These are phyloP conservation scores for Dryas octopetala DNA, from an alignment of 306 rosid species.

Conservation along the genomic window DNA sequence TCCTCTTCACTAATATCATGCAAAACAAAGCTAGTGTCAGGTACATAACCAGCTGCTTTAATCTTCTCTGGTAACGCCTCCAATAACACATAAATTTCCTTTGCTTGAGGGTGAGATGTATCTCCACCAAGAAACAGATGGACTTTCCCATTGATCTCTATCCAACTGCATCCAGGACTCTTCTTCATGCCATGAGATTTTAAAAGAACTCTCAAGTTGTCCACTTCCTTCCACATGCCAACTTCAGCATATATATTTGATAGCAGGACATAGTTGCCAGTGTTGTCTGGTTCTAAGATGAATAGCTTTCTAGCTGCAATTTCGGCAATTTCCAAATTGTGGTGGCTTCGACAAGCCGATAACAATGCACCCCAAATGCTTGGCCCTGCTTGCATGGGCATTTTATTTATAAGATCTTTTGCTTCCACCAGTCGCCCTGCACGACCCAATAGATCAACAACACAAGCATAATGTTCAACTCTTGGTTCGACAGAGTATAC, in stretches of 20 bases:
- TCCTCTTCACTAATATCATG: constrained; percentile 34
- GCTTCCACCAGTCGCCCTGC: constrained; percentile 40
- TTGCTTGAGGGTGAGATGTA: too few relatives aligned
- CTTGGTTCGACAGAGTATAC: constrained; percentile 27
- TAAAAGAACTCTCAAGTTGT: too few relatives aligned
- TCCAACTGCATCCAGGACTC: constrained; percentile 37
- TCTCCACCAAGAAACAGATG: constrained; percentile 35
- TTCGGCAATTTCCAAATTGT: constrained; percentile 38
- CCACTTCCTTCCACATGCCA: constrained; percentile 30
- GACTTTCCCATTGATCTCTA: constrained; percentile 31
- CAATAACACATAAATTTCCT: too few relatives aligned
- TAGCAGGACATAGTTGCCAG: constrained; percentile 26
- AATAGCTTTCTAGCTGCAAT: constrained; percentile 32
- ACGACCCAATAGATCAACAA: constrained; percentile 52
- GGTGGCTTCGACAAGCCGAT: constrained; percentile 42
- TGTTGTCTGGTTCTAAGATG: constrained; percentile 23
- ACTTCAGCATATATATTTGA: constrained; percentile 33
- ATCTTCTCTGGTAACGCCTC: too few relatives aligned
- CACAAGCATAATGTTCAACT: constrained; percentile 46
- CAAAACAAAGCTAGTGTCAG: constrained; percentile 24
- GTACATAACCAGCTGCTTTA: constrained; percentile 26
- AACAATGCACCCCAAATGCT: constrained; percentile 45
- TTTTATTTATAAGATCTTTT: constrained; percentile 36
- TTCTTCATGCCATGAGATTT: not conserved
- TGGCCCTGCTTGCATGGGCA: constrained; percentile 43